Conservation (phyloP, 202 grass and related monocot species). For the Hordeum pubiflorum region DNA sequence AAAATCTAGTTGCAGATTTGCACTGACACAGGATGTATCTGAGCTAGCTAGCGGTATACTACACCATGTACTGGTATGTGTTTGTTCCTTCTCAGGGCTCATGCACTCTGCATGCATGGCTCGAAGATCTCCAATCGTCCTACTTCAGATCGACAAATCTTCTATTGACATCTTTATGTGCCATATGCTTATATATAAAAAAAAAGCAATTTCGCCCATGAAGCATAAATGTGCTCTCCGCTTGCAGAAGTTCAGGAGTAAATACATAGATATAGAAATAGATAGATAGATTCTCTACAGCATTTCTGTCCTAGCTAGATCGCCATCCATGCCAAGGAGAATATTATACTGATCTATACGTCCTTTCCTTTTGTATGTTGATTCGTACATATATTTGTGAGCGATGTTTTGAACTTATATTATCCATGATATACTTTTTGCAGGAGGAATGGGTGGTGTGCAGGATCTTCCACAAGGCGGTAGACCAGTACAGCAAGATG, state of each 20-base stretch:
- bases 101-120: constrained; percentile 10
- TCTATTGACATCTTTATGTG: neutral
- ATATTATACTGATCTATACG: neutral
- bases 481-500: constrained; percentile 43
- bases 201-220: neutral
- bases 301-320: neutral
- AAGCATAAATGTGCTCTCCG: neutral
- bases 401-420: constrained; percentile 9
- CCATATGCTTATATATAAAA: neutral
- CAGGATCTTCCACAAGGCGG: constrained; percentile 85
- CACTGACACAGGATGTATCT: constrained; percentile 30
- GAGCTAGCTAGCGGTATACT: neutral
- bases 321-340: neutral
- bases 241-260: neutral
- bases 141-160: constrained; percentile 17
- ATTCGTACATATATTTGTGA: neutral
- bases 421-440: neutral
- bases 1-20: constrained; percentile 19
- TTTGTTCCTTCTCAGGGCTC: constrained; percentile 20
- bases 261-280: neutral
- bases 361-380: neutral
- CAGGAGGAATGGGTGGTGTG: constrained; percentile 99
- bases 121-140: constrained; percentile 20
- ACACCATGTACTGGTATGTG: neutral
- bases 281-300: neutral